Evolutionary conservation across 257 asterid genomes (phyloP), one percentile per base, ranked within the genome.

Genomic region (Leonotis leonurus): DNA sequence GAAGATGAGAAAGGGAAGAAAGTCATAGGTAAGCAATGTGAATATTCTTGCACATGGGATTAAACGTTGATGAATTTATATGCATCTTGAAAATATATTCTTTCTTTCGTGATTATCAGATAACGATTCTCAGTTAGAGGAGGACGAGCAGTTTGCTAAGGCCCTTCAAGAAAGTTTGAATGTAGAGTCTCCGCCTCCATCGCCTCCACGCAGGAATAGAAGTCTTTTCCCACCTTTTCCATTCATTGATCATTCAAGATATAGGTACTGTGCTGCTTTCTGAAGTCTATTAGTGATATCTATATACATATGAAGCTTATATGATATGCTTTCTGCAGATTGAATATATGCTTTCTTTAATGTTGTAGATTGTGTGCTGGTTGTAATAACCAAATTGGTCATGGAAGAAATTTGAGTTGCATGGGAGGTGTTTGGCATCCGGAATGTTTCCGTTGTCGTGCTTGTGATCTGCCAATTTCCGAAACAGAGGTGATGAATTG

Each of bases 351-450:
- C 22, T 6, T 1, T 61, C 10, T 62, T 49, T 62, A 49, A 20
- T 9, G 2, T 22, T 65, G 48, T 55, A 85, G 97, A 81, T 75
- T 61, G 1, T 89, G 97, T 83, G 91, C 89, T 56, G 95, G 95
- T 53, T 89, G 97, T 73, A 78, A 82, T 41, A 63, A 79, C 13
- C 89, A 80, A 54, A 81, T 89, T 29, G 95, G 94, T 5, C 83
- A 71, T 55, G 97, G 88, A n/a, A 75, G 85, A 61, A 82, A 44
- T 49, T 72, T 88, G 70, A 88, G 80, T 68, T 82, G 86, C 75
- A 74, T 86, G 87, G 89, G 84, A 33, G 80, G 78, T 39, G 75
- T 83, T 37, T 89, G 97, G 97, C 97, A 89, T 83, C 95, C 97
- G 2, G 94, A 78, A 57, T 89, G 97, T 71, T 89, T 89, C 40